Evolutionary conservation across 2,329 filamentous ascomycete species (phyloP).

Genomic region (Apiospora marii): DNA sequence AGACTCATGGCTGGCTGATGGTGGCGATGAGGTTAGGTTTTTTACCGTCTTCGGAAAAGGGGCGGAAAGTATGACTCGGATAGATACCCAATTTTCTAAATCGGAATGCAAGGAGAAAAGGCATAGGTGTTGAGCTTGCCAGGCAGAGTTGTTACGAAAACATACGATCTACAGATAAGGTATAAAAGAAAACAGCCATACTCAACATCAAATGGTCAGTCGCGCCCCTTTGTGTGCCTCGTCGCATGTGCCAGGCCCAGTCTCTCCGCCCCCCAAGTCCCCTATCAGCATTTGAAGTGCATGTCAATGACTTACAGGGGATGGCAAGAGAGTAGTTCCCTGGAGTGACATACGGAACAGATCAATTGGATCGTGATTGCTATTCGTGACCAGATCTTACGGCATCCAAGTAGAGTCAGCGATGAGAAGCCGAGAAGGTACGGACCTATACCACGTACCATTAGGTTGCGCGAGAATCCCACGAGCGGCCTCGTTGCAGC

Average conservation of each 20-base stretch:
- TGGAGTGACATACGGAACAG: not conserved
- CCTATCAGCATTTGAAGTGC: not conserved
- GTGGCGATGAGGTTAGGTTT: not conserved
- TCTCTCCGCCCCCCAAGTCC: not conserved
- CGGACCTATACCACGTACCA: not conserved
- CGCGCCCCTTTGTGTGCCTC: not conserved
- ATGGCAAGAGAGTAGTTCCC: not conserved
- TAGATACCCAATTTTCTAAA: not conserved
- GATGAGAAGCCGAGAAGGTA: not conserved
- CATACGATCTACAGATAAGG: not conserved
- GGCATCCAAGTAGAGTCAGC: not conserved
- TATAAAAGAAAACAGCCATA: not conserved
- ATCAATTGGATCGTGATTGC: not conserved
- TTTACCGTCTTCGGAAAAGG: not conserved
- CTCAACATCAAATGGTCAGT: not conserved
- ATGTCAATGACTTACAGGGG: not conserved
- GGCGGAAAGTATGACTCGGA: not conserved
- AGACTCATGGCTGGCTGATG: not conserved
- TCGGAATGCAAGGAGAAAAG: not conserved
- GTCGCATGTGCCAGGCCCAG: not conserved
- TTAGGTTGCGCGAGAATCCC: not conserved
- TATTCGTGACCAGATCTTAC: not conserved
- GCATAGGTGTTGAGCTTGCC: not conserved
- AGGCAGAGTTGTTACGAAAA: not conserved
- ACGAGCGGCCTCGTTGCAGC: no score